Evolutionary conservation across 768 basidiomycete species (phyloP), one percentile per base, ranked within the genome.

Genomic region (Hemileccinum impolitum): DNA sequence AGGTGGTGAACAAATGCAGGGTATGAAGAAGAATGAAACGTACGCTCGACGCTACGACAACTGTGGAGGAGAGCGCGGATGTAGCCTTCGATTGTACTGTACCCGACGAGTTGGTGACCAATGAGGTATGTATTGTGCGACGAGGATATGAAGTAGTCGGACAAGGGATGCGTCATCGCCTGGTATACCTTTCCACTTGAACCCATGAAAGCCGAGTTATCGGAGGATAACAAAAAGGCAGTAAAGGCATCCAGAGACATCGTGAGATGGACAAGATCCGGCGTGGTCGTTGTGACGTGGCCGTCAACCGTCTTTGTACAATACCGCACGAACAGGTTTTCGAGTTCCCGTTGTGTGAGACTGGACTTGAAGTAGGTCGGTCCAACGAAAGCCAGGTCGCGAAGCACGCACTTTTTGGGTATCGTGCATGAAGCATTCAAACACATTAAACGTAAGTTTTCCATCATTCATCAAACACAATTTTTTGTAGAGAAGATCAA

Each of bases 101-200:
- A 82, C 5, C 95, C 95, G 36, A 94, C 77, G 4, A 92, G 76
- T 60, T 94, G 92, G 60, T 89, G 78, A 0, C 92, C 92, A 15
- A 90, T 81, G 9, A 94, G 81, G 61, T 94, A 94, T 0, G 91
- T 94, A 56, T 98, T 97, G 63, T 98, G 94, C 9, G 89, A 92
- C 11, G 89, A 85, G 4, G 89, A 92, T 60, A 94, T 80, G 61
- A 75, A 91, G 64, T 98, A 98, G 50, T 97, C 89, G 2, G 83
- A 80, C 13, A 96, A 73, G 1, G 95, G 92, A 1, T 79, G 73
- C 1, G 86, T 87, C 96, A 98, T 97, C 58, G 96, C 87, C 43
- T 94, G 90, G 65, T 74, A 75, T 6, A 84, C 69, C 14, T 72
- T 70, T 26, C 67, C 66, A 32, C 82, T 75, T 54, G 81, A 76